phyloP scores from a whole-genome alignment of 495 filamentous ascomycete species.

The Oidiodendron maius region DNA sequence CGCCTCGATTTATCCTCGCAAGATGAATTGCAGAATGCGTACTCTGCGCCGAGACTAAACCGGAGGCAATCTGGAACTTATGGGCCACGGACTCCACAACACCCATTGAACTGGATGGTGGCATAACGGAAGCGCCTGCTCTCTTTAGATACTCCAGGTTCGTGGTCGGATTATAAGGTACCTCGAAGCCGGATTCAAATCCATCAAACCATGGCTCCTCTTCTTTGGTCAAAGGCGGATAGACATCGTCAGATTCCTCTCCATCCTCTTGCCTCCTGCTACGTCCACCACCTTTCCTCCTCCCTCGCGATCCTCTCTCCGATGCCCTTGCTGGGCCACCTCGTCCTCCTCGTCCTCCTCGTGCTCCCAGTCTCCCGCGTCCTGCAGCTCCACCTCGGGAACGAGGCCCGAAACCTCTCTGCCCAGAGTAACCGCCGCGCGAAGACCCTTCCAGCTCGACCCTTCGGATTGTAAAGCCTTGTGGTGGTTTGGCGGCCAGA shows the following conservation, averaged over 20 bases:
- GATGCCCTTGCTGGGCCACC: not conserved
- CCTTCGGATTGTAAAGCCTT: conserved; percentile 11
- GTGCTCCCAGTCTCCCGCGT: conserved; percentile 43
- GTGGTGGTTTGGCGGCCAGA: conserved; percentile 20
- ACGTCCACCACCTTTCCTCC: not conserved
- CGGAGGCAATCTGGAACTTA: conserved; percentile 13
- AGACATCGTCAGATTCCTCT: not conserved
- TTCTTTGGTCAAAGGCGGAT: conserved; percentile 2
- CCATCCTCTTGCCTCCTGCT: not conserved
- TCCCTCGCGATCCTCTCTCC: not conserved
- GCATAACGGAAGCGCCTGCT: conserved; percentile 7
- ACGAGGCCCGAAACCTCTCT: conserved; percentile 30
- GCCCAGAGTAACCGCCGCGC: not conserved
- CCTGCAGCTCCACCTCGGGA: conserved; percentile 34
- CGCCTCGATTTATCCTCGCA: not conserved
- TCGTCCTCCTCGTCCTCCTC: conserved; percentile 25
- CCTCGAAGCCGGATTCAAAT: conserved; percentile 1
- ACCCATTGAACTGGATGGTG: conserved; percentile 1
- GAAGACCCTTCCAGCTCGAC: not conserved
- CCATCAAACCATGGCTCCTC: conserved; percentile 7
- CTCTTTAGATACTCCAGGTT: conserved; percentile 5
- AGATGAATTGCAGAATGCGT: conserved; percentile 5
- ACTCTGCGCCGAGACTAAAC: not conserved
- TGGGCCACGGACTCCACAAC: conserved; percentile 7
- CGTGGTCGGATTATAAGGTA: conserved; percentile 12